Conservation (phyloP, 2,329 filamentous ascomycete genomes). For the Knoxdaviesia capensis region DNA sequence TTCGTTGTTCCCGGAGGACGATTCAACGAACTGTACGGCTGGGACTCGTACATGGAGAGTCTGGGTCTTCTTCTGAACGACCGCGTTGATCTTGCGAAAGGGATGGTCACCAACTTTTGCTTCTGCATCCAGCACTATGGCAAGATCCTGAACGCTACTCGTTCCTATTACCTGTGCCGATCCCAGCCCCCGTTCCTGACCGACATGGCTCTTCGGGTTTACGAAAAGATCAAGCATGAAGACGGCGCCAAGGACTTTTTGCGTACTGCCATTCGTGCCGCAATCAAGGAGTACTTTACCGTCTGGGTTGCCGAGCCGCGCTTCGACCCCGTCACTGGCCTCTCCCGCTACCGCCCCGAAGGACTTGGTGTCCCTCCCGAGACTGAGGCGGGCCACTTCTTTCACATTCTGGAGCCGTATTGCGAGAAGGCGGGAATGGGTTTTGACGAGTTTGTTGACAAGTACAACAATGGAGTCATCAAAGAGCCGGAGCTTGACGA, state of each 20-base stretch:
- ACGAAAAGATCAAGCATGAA: slow-evolving; percentile 80
- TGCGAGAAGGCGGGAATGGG: slow-evolving; percentile 65
- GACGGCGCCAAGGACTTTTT: slow-evolving; percentile 66
- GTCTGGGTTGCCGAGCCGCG: slow-evolving; percentile 72
- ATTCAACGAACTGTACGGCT: slow-evolving; percentile 97
- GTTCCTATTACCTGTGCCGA: slow-evolving; percentile 84
- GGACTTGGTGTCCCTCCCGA: slow-evolving; percentile 78
- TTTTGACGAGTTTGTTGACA: slow-evolving; percentile 68
- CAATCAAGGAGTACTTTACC: slow-evolving; percentile 89
- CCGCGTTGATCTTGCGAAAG: slow-evolving; percentile 69
- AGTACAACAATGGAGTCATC: slow-evolving; percentile 65
- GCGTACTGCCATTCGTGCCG: slow-evolving; percentile 58
- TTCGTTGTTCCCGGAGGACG: slow-evolving; percentile 95
- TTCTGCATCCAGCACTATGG: slow-evolving; percentile 98
- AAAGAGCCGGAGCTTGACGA: slow-evolving; percentile 76
- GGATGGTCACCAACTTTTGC: slow-evolving; percentile 91
- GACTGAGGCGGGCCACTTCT: slow-evolving; percentile 74
- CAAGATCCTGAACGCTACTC: slow-evolving; percentile 92
- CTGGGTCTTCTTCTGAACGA: slow-evolving; percentile 74
- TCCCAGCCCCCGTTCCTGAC: slow-evolving; percentile 95
- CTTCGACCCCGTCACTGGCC: slow-evolving; percentile 53
- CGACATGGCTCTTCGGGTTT: slow-evolving; percentile 88
- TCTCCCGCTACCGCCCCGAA: slow-evolving; percentile 70
- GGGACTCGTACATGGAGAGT: slow-evolving; percentile 98
- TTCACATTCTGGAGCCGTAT: slow-evolving; percentile 65